These are phyloP conservation scores for Elasticomyces elasticus DNA, from an alignment of 495 filamentous ascomycete species.

Conservation along the genomic window DNA sequence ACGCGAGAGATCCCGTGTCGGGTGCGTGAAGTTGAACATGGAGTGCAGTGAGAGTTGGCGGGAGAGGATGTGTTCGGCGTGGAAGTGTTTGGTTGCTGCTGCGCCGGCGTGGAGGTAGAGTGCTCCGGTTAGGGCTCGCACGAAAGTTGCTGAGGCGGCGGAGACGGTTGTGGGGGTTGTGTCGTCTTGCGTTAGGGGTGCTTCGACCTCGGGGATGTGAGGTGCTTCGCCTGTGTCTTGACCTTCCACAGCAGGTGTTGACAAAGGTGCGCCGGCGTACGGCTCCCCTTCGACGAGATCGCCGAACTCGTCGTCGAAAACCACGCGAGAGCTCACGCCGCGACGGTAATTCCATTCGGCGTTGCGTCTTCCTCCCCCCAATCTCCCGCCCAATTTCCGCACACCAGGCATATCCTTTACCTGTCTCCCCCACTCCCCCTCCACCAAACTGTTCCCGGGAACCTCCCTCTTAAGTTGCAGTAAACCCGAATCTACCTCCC, in stretches of 20 bases:
- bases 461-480: slow-evolving; percentile 63
- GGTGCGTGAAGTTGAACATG: slow-evolving; percentile 74
- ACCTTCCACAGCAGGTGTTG: slow-evolving; percentile 10
- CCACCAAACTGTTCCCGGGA: slow-evolving; percentile 44
- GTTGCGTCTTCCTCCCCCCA: slow-evolving; percentile 33
- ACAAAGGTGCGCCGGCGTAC: slow-evolving; percentile 10
- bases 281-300: slow-evolving; percentile 34
- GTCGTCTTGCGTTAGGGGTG: not conserved
- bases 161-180: slow-evolving; percentile 21
- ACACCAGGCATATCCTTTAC: slow-evolving; percentile 21
- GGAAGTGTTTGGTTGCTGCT: slow-evolving; percentile 64
- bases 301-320: slow-evolving; percentile 75
- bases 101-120: slow-evolving; percentile 71
- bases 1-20: slow-evolving; percentile 65
- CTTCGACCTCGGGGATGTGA: too few relatives aligned
- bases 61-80: slow-evolving; percentile 69
- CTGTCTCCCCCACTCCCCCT: slow-evolving; percentile 29
- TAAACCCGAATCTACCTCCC: slow-evolving; percentile 86
- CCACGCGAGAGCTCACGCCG: slow-evolving; percentile 57
- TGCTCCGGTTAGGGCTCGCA: slow-evolving; percentile 70
- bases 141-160: slow-evolving; percentile 51
- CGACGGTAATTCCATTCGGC: slow-evolving; percentile 52
- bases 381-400: slow-evolving; percentile 7
- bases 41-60: slow-evolving; percentile 63
- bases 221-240: not conserved